Evolutionary conservation across 2,329 filamentous ascomycete species (phyloP), one percentile per base, ranked within the genome.

Genomic region (Sporothrix pallida): DNA sequence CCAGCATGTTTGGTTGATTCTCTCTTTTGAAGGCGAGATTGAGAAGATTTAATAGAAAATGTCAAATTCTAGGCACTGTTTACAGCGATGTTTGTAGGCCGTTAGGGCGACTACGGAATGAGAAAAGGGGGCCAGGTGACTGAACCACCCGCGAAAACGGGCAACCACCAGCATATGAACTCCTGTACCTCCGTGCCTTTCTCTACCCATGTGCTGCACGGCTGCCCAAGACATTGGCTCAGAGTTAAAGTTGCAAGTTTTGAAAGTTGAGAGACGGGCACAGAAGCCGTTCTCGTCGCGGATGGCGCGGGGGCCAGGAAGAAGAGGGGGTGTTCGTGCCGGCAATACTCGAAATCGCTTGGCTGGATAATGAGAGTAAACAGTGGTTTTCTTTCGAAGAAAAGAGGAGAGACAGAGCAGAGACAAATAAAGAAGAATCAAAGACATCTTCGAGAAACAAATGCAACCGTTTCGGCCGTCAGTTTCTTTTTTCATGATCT

Each of bases 201-300:
- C 7, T 37, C 3, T 12, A 31, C 42, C 58, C 70, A 63, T 63
- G 58, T 71, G 70, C 56, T 63, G 58, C 70, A 62, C 42, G 44
- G 44, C 44, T 17, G 70, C 56, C 26, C 56, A 52, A 42, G 46
- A 44, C 69, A 71, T 71, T 71, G 69, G 69, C 42, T 17, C 54
- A 37, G 3, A 58, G 13, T 37, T 37, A 5, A 37, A 37, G 31
- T 31, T 31, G 31, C 31, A 31, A 31, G 15, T 46, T 26, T 17
- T 20, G 4, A 3, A 8, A 23, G 52, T 56, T 23, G 23, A 12
- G n/a, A 12, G 20, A 56, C 20, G 52, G 44, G 46, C 46, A 68
- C 46, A 23, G 65, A 50, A 50, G 42, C 62, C 42, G 12, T 26
- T 13, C 44, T 67, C n/a, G 3, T 37, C 37, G 65, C 37, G 37